Evolutionary conservation across 441 rosid genomes (phyloP), one percentile per base, ranked within the genome.

Genomic region (Euphorbia celastroides): DNA sequence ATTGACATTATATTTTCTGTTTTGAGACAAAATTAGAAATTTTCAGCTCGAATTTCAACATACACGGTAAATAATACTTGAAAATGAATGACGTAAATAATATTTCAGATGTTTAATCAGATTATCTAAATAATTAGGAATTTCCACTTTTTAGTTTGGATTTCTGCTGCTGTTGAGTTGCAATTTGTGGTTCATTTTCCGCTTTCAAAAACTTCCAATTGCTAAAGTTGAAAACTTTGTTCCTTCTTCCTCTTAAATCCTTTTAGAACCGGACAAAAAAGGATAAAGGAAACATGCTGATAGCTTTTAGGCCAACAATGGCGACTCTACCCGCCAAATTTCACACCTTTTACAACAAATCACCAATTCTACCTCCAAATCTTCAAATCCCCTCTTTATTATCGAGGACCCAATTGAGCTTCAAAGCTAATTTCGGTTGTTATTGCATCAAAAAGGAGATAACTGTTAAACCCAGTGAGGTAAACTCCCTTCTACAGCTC

Each of bases 381-480:
- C 28, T 48, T 60, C 32, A 44, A 32, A 6, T 20, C 27, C 14
- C 28, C 56, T 44, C 44, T 50, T 66, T 70, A 41, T 42, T 8
- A 30, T 42, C 62, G 5, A 62, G 36, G 5, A 30, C 69, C 68
- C 69, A 52, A 22, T 61, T 65, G 7, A 65, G 75, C 66, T 69
- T 71, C 74, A 66, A 44, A 44, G 66, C 73, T 67, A 66, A 79
- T 64, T 44, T 66, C 62, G 64, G 52, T 52, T 72, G 83, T 70
- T 72, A 61, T 60, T 84, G 77, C 77, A 61, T 36, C 61, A 77
- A 74, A 56, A 62, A 75, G 61, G 66, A 68, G 55, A 59, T 65
- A 70, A 58, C 75, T 38, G 68, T 74, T 48, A 55, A 75, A 54
- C 67, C 75, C 61, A 36, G 31, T 59, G 67, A 75, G 82, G 88